These are phyloP conservation scores for Linanthus parryae DNA, from an alignment of 148 eudicot species.

Conservation along the genomic window DNA sequence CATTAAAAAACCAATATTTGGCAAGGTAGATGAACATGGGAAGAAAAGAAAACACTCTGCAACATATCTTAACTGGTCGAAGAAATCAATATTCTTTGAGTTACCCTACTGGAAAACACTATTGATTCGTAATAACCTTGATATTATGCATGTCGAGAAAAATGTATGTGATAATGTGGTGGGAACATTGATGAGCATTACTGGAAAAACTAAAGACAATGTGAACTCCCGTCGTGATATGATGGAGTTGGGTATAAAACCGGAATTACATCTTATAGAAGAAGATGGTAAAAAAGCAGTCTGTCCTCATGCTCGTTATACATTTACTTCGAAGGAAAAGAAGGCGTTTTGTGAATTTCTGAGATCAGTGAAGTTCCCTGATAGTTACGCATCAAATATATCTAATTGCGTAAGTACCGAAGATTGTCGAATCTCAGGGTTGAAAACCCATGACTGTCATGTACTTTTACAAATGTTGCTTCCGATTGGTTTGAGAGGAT, in stretches of 20 bases:
- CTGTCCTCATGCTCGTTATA: conserved; percentile 11
- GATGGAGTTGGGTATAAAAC: not conserved
- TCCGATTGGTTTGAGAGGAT: conserved; percentile 16
- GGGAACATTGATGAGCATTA: conserved; percentile 6
- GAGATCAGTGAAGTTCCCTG: conserved; percentile 9
- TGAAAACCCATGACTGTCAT: conserved; percentile 24
- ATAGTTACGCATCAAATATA: conserved; percentile 20
- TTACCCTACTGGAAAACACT: conserved; percentile 9
- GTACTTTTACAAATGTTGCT: conserved; percentile 14
- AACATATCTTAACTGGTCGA: conserved; percentile 4
- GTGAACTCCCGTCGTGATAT: conserved; percentile 5
- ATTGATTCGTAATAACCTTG: not conserved
- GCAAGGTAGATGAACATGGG: not conserved
- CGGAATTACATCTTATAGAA: not conserved
- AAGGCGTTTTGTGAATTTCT: conserved; percentile 9
- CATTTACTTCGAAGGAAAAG: not conserved
- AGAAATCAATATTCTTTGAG: conserved; percentile 4
- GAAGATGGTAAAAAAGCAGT: not conserved
- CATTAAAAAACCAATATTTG: not conserved
- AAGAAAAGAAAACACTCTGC: not conserved
- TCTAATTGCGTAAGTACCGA: conserved; percentile 10
- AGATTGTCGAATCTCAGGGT: not conserved
- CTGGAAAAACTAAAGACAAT: conserved; percentile 5
- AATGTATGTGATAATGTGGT: conserved; percentile 3
- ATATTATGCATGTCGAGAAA: conserved; percentile 8